Percentiles rank a stretch among this genome's conserved stretches.
These are phyloP conservation scores for Elaeagnus macrophylla DNA, from an alignment of 306 rosid species.

Conservation along the genomic window DNA sequence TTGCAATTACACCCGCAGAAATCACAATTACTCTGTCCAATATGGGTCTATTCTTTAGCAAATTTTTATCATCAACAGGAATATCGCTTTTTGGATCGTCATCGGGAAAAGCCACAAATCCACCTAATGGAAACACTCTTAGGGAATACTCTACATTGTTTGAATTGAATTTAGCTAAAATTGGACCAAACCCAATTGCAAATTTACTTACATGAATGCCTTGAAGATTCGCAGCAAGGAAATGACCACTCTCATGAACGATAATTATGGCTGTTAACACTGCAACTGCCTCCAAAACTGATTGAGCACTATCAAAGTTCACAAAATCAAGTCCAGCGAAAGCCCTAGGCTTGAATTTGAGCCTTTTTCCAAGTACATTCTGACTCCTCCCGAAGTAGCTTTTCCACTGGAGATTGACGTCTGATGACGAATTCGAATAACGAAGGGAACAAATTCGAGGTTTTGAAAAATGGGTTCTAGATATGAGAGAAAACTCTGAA, in stretches of 20 bases:
- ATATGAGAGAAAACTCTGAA: conserved; percentile 28
- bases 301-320: conserved; percentile 77
- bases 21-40: conserved; percentile 80
- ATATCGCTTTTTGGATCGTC: conserved; percentile 91
- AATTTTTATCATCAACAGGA: conserved; percentile 69
- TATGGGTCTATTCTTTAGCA: conserved; percentile 91
- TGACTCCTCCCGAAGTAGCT: conserved; percentile 24
- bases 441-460: conserved; percentile 21
- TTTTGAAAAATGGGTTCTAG: conserved; percentile 54
- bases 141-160: conserved; percentile 86
- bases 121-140: conserved; percentile 96
- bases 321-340: conserved; percentile 55
- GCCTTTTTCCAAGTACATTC: conserved; percentile 30
- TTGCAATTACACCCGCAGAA: conserved; percentile 97
- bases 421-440: conserved; percentile 34
- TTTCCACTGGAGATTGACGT: conserved; percentile 25
- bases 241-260: conserved; percentile 96
- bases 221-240: conserved; percentile 88
- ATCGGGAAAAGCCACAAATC: conserved; percentile 98
- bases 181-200: conserved; percentile 97
- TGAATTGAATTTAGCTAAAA: conserved; percentile 77
- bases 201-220: conserved; percentile 98
- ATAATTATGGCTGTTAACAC: conserved; percentile 82
- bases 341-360: conserved; percentile 49
- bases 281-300: conserved; percentile 78